A percentile compares a stretch with the other conserved stretches of the same genome.
Conservation (phyloP, 805 yeast species). For the Yarrowia porcina region DNA sequence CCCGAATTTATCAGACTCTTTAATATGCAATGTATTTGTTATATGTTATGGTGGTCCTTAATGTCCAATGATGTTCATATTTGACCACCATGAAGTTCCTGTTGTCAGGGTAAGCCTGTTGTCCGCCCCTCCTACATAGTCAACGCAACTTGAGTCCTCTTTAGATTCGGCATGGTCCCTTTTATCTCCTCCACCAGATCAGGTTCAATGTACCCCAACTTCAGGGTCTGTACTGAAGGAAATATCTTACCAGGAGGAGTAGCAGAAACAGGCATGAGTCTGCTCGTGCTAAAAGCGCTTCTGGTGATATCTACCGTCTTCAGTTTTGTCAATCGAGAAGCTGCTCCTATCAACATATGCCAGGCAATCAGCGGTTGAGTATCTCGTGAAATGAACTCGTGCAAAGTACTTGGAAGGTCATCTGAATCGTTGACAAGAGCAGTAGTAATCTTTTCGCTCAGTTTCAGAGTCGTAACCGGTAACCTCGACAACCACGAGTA, state of each 20-base stretch:
- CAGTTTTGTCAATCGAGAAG: neutral
- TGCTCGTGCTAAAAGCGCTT: constrained; percentile 8
- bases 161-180: constrained; percentile 2
- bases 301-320: neutral
- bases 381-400: neutral
- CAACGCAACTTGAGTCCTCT: neutral
- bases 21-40: no score
- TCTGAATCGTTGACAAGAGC: neutral
- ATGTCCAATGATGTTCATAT: no score
- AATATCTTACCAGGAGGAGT: neutral
- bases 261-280: neutral
- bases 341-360: constrained; percentile 9
- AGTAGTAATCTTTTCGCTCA: neutral
- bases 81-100: no score
- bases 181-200: neutral
- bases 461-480: neutral
- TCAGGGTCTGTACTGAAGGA: neutral
- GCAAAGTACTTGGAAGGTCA: neutral
- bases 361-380: neutral
- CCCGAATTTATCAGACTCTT: no score
- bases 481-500: constrained; percentile 1
- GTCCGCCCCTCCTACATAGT: neutral
- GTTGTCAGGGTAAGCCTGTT: no score
- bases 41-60: no score
- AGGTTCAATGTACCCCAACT: neutral